Evolutionary conservation across 1,284 basidiomycete species (phyloP), one percentile per base, ranked within the genome.

Genomic region (Papiliotrema flavescens): DNA sequence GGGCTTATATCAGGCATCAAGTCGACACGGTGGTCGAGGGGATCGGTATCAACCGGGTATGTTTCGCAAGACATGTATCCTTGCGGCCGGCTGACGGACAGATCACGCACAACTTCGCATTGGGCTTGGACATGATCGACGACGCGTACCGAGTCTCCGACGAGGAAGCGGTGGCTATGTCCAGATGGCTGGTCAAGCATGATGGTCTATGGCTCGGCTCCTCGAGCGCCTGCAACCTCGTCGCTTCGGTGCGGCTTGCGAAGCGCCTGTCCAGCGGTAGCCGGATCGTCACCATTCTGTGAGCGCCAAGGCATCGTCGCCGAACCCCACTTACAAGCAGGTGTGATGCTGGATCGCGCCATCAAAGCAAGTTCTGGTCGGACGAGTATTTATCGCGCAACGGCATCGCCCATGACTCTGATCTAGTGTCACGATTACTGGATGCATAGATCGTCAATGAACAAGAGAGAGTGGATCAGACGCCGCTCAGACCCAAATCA

Each of bases 161-260:
- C 63, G 85, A 81, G 2, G 93, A 96, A 76, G 92, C 92, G 0
- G 89, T 95, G 32, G 84, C 86, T 17, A 95, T 96, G 91, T 88
- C 91, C 0, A 84, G 92, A 11, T 90, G 91, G 71, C 81, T 96
- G 15, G 89, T 94, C 2, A 78, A 85, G 47, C 80, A 90, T 55
- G 96, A 99, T 63, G 96, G 95, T 0, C 79, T 99, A 11, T 98
- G 97, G 77, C 80, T 99, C 22, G 96, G 96, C 4, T 97, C 92
- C 0, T 96, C 91, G 54, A 94, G 90, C 62, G 95, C 96, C 0
- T 96, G 94, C 69, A 98, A 98, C 71, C 81, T 98, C 34, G 85
- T 97, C 15, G 90, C 94, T 0, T 90, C 88, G 61, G 82, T 97
- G 13, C 86, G 87, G 63, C 78, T 90, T 5, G 85, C 83, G 0